Conservation (phyloP, 805 yeast genomes). For the Candida insectalens region DNA sequence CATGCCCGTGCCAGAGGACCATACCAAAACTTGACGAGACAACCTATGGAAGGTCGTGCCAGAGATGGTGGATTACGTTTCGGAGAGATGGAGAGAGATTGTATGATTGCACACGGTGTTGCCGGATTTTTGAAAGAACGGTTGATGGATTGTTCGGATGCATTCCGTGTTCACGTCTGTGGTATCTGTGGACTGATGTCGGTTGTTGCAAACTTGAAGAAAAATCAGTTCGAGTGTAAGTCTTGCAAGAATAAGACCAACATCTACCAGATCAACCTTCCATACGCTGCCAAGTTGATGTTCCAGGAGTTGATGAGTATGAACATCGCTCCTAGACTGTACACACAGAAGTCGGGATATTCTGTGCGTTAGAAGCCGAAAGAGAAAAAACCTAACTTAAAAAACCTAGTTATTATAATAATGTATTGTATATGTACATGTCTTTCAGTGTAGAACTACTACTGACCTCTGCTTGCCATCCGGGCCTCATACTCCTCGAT, state of each 20-base stretch:
- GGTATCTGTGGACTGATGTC: constrained; percentile 98
- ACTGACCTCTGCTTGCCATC: constrained; percentile 16
- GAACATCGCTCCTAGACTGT: constrained; percentile 96
- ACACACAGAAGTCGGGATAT: constrained; percentile 55
- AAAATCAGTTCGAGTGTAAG: constrained; percentile 96
- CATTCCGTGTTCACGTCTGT: constrained; percentile 95
- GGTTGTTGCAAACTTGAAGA: constrained; percentile 94
- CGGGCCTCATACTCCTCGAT: constrained; percentile 17
- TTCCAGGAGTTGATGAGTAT: constrained; percentile 99
- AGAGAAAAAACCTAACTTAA: not conserved
- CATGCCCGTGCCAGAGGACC: constrained; percentile 99
- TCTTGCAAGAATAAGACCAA: constrained; percentile 98
- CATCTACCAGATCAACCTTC: constrained; percentile 94
- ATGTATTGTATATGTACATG: not conserved
- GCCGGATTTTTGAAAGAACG: constrained; percentile 97
- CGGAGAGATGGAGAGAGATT: constrained; percentile 99
- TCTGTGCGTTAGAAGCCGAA: constrained; percentile 16
- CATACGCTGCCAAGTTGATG: constrained; percentile 94
- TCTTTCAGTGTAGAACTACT: too few relatives aligned
- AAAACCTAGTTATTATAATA: not conserved
- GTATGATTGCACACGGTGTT: constrained; percentile 99
- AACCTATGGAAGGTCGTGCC: constrained; percentile 98
- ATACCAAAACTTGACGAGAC: constrained; percentile 93
- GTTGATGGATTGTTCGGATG: constrained; percentile 98
- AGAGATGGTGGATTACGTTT: constrained; percentile 98